Percentiles rank a stretch among this genome's conserved stretches.
Conservation (phyloP, 2,329 filamentous ascomycete genomes). For the Sclerotinia minor region DNA sequence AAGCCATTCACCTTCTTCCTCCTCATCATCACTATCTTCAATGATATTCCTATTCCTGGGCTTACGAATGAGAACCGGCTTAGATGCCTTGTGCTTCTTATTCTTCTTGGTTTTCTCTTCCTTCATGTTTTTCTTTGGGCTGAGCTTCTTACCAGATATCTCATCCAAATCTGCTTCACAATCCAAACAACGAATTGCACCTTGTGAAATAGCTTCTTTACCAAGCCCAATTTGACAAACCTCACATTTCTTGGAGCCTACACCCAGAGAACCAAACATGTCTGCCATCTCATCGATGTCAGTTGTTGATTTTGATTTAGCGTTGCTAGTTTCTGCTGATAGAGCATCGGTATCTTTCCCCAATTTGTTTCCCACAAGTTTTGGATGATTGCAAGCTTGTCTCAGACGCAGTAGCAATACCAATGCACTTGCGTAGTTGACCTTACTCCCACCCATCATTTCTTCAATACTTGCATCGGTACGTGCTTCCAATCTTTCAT, state of each 20-base stretch:
- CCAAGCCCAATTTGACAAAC: conserved; percentile 40
- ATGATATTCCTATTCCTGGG: conserved; percentile 56
- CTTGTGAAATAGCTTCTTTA: conserved; percentile 42
- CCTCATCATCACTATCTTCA: conserved; percentile 62
- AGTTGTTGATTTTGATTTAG: conserved; percentile 48
- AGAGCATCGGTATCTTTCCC: conserved; percentile 86
- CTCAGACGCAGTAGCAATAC: conserved; percentile 86
- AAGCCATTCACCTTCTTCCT: conserved; percentile 76
- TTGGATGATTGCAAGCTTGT: conserved; percentile 93
- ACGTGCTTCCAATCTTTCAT: conserved; percentile 76
- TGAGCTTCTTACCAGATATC: conserved; percentile 50
- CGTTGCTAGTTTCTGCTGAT: conserved; percentile 57
- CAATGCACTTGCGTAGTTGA: conserved; percentile 92
- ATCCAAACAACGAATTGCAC: conserved; percentile 64
- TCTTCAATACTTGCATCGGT: conserved; percentile 83
- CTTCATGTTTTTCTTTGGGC: conserved; percentile 45
- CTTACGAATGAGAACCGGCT: conserved; percentile 47
- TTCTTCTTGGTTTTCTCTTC: conserved; percentile 43
- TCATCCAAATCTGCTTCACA: conserved; percentile 75
- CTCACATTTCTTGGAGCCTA: conserved; percentile 42
- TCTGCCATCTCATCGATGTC: conserved; percentile 80
- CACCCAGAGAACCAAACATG: conserved; percentile 77
- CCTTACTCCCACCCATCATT: conserved; percentile 78
- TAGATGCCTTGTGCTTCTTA: conserved; percentile 30
- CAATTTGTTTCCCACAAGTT: conserved; percentile 81